A percentile compares a stretch with the other conserved stretches of the same genome.
These are phyloP conservation scores for Ceratobasidium sp. DNA, from an alignment of 1,284 basidiomycete genomes.

Conservation along the genomic window DNA sequence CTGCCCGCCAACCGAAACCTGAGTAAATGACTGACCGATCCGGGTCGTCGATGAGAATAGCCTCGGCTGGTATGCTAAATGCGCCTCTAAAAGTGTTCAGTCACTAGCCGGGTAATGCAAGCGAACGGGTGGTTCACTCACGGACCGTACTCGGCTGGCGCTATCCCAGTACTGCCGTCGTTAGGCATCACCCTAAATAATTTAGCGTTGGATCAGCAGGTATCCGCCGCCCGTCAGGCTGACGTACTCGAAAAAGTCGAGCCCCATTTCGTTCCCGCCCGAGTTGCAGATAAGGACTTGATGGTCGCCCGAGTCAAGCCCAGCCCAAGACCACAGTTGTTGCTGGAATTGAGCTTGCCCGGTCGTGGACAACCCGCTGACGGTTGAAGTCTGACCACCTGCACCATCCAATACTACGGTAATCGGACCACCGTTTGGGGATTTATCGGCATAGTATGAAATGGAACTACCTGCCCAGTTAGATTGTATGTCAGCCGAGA, in stretches of 20 bases:
- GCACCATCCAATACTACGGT: neutral
- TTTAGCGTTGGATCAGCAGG: neutral
- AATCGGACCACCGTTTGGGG: neutral
- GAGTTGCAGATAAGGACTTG: slow-evolving; percentile 8
- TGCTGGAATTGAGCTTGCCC: neutral
- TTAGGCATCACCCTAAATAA: neutral
- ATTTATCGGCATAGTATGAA: slow-evolving; percentile 3
- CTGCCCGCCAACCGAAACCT: neutral
- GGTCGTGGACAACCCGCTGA: neutral
- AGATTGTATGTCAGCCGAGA: neutral
- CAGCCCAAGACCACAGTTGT: slow-evolving; percentile 5
- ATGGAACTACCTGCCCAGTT: neutral
- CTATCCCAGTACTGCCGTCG: neutral
- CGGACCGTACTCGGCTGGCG: neutral
- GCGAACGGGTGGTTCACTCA: too few species aligned
- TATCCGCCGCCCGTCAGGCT: neutral
- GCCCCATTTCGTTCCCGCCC: neutral
- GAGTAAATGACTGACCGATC: neutral
- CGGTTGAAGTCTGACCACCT: neutral
- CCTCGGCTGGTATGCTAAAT: neutral
- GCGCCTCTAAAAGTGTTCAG: neutral
- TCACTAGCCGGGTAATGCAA: too few species aligned
- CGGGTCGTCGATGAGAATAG: slow-evolving; percentile 3
- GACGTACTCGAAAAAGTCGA: slow-evolving; percentile 11
- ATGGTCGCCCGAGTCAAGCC: neutral